These are phyloP conservation scores for Termitomyces bulborhizus DNA, from an alignment of 768 basidiomycete species.

Conservation along the genomic window DNA sequence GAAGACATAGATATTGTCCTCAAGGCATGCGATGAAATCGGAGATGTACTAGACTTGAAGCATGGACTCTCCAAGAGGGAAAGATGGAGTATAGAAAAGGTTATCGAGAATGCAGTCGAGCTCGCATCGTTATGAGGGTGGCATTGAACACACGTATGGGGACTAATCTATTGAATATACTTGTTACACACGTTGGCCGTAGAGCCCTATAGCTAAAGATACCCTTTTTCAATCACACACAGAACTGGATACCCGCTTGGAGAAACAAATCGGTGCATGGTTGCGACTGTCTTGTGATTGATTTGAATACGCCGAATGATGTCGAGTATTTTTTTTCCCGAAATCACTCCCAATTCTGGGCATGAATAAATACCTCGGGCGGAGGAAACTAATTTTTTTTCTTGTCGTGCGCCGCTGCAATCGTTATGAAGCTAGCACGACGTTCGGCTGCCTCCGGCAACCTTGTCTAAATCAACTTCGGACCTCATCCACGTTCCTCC, in stretches of 20 bases:
- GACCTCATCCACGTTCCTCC: neutral
- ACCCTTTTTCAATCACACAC: neutral
- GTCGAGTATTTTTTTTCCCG: neutral
- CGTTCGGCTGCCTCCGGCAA: neutral
- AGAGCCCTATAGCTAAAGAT: neutral
- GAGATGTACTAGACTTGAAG: slow-evolving; percentile 86
- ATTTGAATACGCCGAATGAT: neutral
- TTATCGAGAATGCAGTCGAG: slow-evolving; percentile 68
- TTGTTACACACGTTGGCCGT: neutral
- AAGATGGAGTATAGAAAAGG: slow-evolving; percentile 75
- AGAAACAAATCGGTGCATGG: neutral
- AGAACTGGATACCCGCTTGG: neutral
- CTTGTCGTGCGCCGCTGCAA: neutral
- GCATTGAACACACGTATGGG: neutral
- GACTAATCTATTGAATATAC: neutral
- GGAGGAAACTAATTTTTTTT: neutral
- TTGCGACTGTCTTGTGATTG: neutral
- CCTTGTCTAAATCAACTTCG: neutral
- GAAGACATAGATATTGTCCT: slow-evolving; percentile 88
- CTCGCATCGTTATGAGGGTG: slow-evolving; percentile 30
- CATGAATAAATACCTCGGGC: neutral
- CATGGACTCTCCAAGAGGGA: slow-evolving; percentile 50
- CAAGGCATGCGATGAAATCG: slow-evolving; percentile 86
- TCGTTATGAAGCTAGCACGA: neutral
- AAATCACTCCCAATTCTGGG: neutral